Conservation (phyloP, 371 early-diverging fungal species). For the Mucor mucedo region DNA sequence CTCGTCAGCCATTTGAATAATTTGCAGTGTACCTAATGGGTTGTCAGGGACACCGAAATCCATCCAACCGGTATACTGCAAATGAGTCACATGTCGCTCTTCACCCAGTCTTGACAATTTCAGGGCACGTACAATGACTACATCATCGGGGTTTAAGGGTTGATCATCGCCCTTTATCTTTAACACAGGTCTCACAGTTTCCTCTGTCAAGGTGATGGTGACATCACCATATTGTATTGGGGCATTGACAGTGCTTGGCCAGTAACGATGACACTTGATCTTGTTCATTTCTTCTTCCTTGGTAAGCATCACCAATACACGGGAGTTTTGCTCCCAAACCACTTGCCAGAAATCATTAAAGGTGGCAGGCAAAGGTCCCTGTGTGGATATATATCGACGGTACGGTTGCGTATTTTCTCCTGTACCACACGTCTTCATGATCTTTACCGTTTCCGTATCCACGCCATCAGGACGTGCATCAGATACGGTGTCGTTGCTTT, state of each 20-base stretch:
- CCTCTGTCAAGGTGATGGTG: slow-evolving; percentile 35
- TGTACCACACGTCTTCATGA: slow-evolving; percentile 28
- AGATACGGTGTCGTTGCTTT: slow-evolving; percentile 70
- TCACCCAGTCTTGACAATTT: slow-evolving; percentile 11
- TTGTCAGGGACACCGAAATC: slow-evolving; percentile 84
- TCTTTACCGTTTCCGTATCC: slow-evolving; percentile 22
- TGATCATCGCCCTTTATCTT: slow-evolving; percentile 2
- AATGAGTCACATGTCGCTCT: slow-evolving; percentile 60
- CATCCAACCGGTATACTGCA: slow-evolving; percentile 92
- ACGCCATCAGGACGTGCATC: slow-evolving; percentile 62
- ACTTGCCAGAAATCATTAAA: slow-evolving; percentile 91
- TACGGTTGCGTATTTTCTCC: slow-evolving; percentile 21
- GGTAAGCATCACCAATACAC: slow-evolving; percentile 90
- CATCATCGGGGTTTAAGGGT: slow-evolving; percentile 37
- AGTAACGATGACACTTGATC: slow-evolving; percentile 78
- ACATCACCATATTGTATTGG: slow-evolving; percentile 48
- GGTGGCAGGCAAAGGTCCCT: slow-evolving; percentile 86
- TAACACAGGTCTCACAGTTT: slow-evolving; percentile 22
- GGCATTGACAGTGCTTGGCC: slow-evolving; percentile 58
- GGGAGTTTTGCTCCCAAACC: slow-evolving; percentile 81
- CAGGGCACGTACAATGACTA: slow-evolving; percentile 33
- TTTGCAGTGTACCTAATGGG: slow-evolving; percentile 61
- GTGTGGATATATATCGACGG: slow-evolving; percentile 81
- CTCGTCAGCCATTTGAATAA: slow-evolving; percentile 66
- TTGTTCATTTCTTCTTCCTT: slow-evolving; percentile 81